phyloP scores from a whole-genome alignment of 148 eudicot species.

The Nyssa sinensis region DNA sequence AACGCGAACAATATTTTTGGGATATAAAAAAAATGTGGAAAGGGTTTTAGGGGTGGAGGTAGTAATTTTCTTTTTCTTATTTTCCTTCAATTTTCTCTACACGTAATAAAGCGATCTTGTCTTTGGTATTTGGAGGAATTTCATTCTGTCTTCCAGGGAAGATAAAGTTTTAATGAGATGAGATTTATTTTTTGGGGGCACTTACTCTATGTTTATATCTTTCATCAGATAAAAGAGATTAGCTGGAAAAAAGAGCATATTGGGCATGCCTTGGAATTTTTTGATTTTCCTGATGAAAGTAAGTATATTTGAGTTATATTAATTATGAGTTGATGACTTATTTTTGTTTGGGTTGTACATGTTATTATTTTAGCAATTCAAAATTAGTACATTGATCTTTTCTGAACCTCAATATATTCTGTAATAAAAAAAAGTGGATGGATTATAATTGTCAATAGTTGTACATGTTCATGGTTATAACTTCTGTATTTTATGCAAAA shows the following conservation, averaged over 20 bases:
- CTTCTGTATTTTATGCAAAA: background rate
- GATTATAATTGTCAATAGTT: too few relatives aligned
- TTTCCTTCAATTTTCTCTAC: background rate
- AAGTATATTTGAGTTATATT: constrained; percentile 12
- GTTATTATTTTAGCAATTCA: background rate
- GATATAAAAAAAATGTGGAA: too few relatives aligned
- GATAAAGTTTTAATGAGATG: background rate
- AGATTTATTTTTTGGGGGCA: background rate
- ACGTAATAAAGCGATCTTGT: background rate
- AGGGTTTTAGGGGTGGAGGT: too few relatives aligned
- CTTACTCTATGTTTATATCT: background rate
- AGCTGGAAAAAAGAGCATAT: background rate
- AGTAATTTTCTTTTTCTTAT: background rate
- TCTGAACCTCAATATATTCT: background rate
- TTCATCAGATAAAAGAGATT: constrained; percentile 17
- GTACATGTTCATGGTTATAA: background rate
- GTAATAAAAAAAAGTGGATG: background rate
- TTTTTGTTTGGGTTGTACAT: background rate
- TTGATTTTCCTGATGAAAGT: constrained; percentile 28
- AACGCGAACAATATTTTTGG: too few relatives aligned
- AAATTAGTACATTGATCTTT: background rate
- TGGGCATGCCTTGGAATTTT: constrained; percentile 19
- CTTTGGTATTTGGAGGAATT: constrained; percentile 5
- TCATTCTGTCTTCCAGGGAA: background rate
- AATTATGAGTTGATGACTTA: background rate